Percentiles rank a stretch among this genome's conserved stretches.
Conservation (phyloP, 2,329 filamentous ascomycete genomes). For the Venturiaceae sp. region DNA sequence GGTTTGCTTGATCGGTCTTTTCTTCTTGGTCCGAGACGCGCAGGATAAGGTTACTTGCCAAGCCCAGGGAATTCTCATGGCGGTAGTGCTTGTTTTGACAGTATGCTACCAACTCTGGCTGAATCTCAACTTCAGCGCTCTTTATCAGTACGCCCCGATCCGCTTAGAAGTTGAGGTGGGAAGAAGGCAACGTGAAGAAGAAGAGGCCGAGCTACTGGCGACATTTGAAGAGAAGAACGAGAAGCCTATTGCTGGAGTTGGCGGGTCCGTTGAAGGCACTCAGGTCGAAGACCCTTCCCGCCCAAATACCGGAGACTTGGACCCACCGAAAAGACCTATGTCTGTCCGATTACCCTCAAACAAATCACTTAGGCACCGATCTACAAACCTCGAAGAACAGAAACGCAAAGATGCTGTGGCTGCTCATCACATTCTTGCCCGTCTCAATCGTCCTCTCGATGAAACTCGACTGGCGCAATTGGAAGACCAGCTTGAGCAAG, state of each 20-base stretch:
- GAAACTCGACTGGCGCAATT: neutral
- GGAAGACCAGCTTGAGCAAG: neutral
- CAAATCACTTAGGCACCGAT: neutral
- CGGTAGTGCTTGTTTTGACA: slow-evolving; percentile 62
- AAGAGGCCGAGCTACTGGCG: slow-evolving; percentile 55
- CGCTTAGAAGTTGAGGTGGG: slow-evolving; percentile 1
- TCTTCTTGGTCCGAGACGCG: slow-evolving; percentile 64
- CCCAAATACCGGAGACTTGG: neutral
- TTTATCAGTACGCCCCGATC: slow-evolving; percentile 83
- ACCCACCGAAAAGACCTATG: neutral
- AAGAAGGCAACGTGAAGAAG: slow-evolving; percentile 84
- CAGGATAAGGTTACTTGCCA: slow-evolving; percentile 48
- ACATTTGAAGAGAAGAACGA: neutral
- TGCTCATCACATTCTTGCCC: slow-evolving; percentile 3
- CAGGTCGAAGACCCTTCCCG: neutral
- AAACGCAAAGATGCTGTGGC: slow-evolving; percentile 1
- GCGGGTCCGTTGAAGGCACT: neutral
- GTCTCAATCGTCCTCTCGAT: slow-evolving; percentile 5
- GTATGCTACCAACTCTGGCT: slow-evolving; percentile 68
- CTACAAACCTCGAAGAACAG: neutral
- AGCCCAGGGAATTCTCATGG: slow-evolving; percentile 76
- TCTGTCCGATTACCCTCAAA: neutral
- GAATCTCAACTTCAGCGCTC: slow-evolving; percentile 71
- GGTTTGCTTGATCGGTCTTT: slow-evolving; percentile 76
- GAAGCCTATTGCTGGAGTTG: neutral